Conservation (phyloP, 1,139 yeast genomes). For the Yamadazyma friedrichii region DNA sequence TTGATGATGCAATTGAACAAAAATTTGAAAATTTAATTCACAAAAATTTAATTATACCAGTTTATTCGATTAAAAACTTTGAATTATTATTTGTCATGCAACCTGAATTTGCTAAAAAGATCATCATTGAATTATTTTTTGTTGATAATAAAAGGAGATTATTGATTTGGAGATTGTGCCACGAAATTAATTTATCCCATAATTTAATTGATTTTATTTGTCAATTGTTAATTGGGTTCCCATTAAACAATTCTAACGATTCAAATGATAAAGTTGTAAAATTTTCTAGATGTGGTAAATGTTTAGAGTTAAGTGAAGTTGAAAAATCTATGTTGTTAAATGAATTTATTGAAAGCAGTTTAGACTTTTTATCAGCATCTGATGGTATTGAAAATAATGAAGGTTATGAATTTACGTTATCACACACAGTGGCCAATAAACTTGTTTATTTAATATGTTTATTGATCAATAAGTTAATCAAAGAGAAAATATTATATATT, state of each 20-base stretch:
- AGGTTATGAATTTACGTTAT: constrained; percentile 33
- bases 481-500: constrained; percentile 43
- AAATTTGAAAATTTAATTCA: constrained; percentile 20
- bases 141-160: constrained; percentile 58
- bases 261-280: constrained; percentile 17
- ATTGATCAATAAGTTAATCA: constrained; percentile 47
- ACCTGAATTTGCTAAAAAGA: constrained; percentile 47
- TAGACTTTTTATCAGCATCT: constrained; percentile 46
- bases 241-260: constrained; percentile 20
- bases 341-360: constrained; percentile 60
- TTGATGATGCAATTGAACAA: constrained; percentile 36
- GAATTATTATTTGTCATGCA: constrained; percentile 37
- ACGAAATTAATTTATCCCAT: constrained; percentile 52
- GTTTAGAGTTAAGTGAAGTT: constrained; percentile 48
- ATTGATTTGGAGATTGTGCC: constrained; percentile 67
- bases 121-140: constrained; percentile 71
- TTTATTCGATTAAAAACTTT: constrained; percentile 41
- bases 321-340: constrained; percentile 69
- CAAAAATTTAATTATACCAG: constrained; percentile 32
- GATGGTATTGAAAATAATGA: constrained; percentile 36
- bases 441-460: constrained; percentile 56
- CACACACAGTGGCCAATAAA: constrained; percentile 47
- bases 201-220: constrained; percentile 56
- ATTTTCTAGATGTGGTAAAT: constrained; percentile 55
- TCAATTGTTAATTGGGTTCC: constrained; percentile 51